Conservation (phyloP, 1,284 basidiomycete genomes). For the Austroboletus rostrupii region DNA sequence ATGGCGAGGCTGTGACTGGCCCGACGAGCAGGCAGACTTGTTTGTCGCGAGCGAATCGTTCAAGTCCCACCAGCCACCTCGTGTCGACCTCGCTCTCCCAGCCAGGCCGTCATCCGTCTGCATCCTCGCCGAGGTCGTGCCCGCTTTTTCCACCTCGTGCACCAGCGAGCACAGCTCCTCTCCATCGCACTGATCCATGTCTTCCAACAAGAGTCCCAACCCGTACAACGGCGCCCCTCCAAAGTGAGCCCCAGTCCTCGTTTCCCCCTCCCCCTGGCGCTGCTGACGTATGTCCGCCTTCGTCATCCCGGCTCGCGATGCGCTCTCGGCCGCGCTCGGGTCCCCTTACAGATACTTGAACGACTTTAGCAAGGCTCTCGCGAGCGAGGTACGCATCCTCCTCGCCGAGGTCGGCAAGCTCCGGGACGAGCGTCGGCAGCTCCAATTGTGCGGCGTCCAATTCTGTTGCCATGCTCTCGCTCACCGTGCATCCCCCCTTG, state of each 20-base stretch:
- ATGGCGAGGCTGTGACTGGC: neutral
- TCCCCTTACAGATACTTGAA: slow-evolving; percentile 51
- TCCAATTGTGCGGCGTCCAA: slow-evolving; percentile 56
- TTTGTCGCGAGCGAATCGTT: neutral
- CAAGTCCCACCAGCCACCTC: slow-evolving; percentile 11
- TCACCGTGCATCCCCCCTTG: neutral
- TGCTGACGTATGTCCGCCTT: slow-evolving; percentile 8
- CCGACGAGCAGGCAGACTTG: neutral
- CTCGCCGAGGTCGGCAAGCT: slow-evolving; percentile 72
- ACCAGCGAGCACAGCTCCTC: neutral
- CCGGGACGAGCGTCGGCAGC: slow-evolving; percentile 63
- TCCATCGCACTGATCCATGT: slow-evolving; percentile 22
- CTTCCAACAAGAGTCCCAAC: slow-evolving; percentile 31
- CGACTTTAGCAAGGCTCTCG: slow-evolving; percentile 65
- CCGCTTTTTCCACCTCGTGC: slow-evolving; percentile 1
- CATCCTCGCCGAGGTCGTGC: slow-evolving; percentile 2
- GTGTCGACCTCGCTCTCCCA: slow-evolving; percentile 20
- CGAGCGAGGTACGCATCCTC: slow-evolving; percentile 55
- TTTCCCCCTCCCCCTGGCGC: neutral
- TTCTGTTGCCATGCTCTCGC: neutral
- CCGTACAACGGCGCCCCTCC: slow-evolving; percentile 30
- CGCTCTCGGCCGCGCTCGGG: neutral
- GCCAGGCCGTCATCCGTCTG: neutral
- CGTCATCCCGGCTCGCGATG: slow-evolving; percentile 1
- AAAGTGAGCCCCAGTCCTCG: slow-evolving; percentile 23